phyloP scores from a whole-genome alignment of 192 early-diverging fungal species.

The Coemansia sp. region DNA sequence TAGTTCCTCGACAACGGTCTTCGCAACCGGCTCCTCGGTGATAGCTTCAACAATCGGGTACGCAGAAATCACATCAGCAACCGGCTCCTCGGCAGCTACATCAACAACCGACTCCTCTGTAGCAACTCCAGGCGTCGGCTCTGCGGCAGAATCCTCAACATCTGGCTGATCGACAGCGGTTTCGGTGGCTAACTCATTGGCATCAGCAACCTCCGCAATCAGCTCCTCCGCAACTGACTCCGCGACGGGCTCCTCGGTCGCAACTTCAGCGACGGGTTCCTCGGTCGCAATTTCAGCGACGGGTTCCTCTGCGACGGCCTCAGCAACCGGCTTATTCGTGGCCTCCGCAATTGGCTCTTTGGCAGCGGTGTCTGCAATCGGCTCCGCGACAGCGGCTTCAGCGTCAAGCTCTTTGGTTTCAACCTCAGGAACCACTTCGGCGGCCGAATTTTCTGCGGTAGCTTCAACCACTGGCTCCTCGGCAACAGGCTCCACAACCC shows the following conservation, averaged over 20 bases:
- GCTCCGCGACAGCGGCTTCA: background rate
- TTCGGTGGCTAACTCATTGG: background rate
- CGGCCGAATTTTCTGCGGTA: background rate
- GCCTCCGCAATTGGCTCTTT: background rate
- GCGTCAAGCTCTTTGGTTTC: background rate
- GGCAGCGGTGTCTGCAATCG: background rate
- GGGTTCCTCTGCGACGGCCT: background rate
- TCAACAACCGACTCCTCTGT: background rate
- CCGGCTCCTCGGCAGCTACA: background rate
- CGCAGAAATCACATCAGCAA: no score
- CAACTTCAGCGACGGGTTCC: background rate
- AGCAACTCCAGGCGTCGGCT: no score
- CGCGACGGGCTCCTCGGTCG: background rate
- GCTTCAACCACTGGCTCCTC: background rate
- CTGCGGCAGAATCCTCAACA: background rate
- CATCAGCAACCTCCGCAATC: background rate
- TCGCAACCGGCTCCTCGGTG: no score
- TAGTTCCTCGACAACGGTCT: background rate
- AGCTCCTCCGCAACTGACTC: background rate
- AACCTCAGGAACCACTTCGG: background rate
- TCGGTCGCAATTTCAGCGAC: background rate
- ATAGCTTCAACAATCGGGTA: no score
- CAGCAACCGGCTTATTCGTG: background rate
- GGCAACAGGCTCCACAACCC: background rate
- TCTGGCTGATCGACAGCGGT: background rate